These are phyloP conservation scores for Halenospora varia DNA, from an alignment of 495 filamentous ascomycete genomes.

Conservation along the genomic window DNA sequence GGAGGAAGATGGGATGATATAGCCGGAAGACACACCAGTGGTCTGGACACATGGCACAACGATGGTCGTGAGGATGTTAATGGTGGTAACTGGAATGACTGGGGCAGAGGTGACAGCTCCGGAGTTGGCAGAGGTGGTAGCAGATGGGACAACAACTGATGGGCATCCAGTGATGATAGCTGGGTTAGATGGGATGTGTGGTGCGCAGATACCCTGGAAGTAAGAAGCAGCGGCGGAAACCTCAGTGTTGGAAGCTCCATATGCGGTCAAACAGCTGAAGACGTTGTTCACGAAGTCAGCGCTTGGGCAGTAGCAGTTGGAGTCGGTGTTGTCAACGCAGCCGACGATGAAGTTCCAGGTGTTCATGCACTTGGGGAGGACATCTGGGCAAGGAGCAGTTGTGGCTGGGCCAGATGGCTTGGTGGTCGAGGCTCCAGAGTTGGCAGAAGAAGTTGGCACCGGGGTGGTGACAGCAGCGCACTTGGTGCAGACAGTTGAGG, in stretches of 20 bases:
- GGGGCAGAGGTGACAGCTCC: constrained; percentile 4
- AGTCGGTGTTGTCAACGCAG: constrained; percentile 82
- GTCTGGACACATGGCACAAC: constrained; percentile 37
- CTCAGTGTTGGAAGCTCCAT: constrained; percentile 62
- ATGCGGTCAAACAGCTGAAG: constrained; percentile 74
- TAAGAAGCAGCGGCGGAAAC: constrained; percentile 70
- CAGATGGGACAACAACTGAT: constrained; percentile 28
- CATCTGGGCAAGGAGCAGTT: constrained; percentile 55
- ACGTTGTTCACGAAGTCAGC: constrained; percentile 72
- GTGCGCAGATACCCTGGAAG: constrained; percentile 88
- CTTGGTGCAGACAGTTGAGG: constrained; percentile 22
- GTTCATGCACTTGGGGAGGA: constrained; percentile 88
- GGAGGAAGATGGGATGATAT: constrained; percentile 45
- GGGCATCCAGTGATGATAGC: constrained; percentile 68
- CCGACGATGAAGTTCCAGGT: constrained; percentile 75
- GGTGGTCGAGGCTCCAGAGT: constrained; percentile 15
- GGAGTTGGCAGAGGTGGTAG: constrained; percentile 18
- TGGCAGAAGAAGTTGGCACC: constrained; percentile 1
- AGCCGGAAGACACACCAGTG: constrained; percentile 40
- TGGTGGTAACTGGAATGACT: constrained; percentile 49
- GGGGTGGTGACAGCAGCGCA: constrained; percentile 16
- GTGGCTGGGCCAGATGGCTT: constrained; percentile 14
- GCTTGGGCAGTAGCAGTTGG: constrained; percentile 82
- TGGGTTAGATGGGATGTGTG: constrained; percentile 71
- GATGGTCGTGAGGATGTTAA: constrained; percentile 43